These are phyloP conservation scores for Arxiozyma telluris DNA, from an alignment of 1,139 yeast genomes.

Conservation along the genomic window DNA sequence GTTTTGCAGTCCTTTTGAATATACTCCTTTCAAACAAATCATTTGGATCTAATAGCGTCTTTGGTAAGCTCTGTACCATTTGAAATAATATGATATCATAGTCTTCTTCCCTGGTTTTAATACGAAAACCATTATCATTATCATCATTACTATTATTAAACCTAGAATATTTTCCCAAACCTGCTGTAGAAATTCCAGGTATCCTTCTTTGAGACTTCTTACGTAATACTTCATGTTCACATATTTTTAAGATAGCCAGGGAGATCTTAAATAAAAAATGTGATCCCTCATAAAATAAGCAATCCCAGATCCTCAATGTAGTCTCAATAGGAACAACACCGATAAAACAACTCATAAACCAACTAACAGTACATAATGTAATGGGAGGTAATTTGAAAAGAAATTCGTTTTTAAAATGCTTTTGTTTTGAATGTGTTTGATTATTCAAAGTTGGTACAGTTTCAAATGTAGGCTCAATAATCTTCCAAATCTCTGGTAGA, in stretches of 20 bases:
- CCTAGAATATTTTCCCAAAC: not conserved
- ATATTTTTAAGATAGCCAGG: conserved; percentile 67
- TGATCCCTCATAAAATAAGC: conserved; percentile 85
- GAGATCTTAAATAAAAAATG: conserved; percentile 79
- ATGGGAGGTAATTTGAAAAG: conserved; percentile 77
- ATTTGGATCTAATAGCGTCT: conserved; percentile 60
- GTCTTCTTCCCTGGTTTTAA: conserved; percentile 20
- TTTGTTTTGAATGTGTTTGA: not conserved
- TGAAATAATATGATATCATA: conserved; percentile 87
- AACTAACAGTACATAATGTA: conserved; percentile 86
- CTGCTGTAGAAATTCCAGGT: not conserved
- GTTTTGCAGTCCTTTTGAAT: conserved; percentile 64
- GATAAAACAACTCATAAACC: conserved; percentile 95
- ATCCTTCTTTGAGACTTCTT: conserved; percentile 9
- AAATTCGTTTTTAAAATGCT: conserved; percentile 43
- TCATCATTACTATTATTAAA: not conserved
- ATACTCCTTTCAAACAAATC: conserved; percentile 58
- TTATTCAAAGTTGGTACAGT: not conserved
- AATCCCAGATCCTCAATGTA: conserved; percentile 86
- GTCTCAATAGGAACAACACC: conserved; percentile 85
- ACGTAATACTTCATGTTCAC: conserved; percentile 51
- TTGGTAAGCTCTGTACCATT: conserved; percentile 75
- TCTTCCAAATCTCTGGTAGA: conserved; percentile 68
- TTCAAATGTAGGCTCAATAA: conserved; percentile 5
- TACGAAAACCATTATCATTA: conserved; percentile 2